These are phyloP conservation scores for Aspergillus sp. DNA, from an alignment of 2,329 filamentous ascomycete genomes.

Conservation along the genomic window DNA sequence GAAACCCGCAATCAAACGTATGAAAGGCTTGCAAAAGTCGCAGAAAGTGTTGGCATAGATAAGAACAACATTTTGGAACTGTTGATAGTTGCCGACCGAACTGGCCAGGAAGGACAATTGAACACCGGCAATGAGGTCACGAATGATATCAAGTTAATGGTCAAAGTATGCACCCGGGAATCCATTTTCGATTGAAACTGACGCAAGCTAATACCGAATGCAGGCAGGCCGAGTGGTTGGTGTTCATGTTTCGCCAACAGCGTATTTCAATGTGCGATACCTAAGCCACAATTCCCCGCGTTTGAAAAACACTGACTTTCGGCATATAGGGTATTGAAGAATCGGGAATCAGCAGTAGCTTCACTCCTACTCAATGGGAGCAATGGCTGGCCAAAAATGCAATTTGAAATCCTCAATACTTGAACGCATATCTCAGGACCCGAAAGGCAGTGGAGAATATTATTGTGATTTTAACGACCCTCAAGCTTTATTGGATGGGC, in stretches of 20 bases:
- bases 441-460: slow-evolving; percentile 7
- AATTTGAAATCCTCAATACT: slow-evolving; percentile 37
- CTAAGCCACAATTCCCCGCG: neutral
- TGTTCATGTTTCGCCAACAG: slow-evolving; percentile 88
- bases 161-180: slow-evolving; percentile 59
- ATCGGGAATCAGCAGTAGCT: slow-evolving; percentile 74
- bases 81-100: slow-evolving; percentile 68
- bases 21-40: slow-evolving; percentile 72
- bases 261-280: slow-evolving; percentile 69
- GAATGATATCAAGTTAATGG: slow-evolving; percentile 77
- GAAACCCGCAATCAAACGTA: slow-evolving; percentile 87
- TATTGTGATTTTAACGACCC: slow-evolving; percentile 9
- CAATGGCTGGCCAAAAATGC: slow-evolving; percentile 74
- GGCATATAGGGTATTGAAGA: slow-evolving; percentile 64
- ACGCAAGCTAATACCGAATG: slow-evolving; percentile 18
- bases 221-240: slow-evolving; percentile 68
- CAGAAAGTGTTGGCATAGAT: slow-evolving; percentile 64
- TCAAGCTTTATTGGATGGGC: slow-evolving; percentile 14
- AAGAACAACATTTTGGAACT: slow-evolving; percentile 68
- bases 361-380: slow-evolving; percentile 78
- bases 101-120: slow-evolving; percentile 64
- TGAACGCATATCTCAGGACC: slow-evolving; percentile 1
- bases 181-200: slow-evolving; percentile 4
- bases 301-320: slow-evolving; percentile 21
- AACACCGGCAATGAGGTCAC: slow-evolving; percentile 83